Evolutionary conservation across 192 early-diverging fungal species (phyloP), one percentile per base, ranked within the genome.

Genomic region (Powellomyces hirtus): DNA sequence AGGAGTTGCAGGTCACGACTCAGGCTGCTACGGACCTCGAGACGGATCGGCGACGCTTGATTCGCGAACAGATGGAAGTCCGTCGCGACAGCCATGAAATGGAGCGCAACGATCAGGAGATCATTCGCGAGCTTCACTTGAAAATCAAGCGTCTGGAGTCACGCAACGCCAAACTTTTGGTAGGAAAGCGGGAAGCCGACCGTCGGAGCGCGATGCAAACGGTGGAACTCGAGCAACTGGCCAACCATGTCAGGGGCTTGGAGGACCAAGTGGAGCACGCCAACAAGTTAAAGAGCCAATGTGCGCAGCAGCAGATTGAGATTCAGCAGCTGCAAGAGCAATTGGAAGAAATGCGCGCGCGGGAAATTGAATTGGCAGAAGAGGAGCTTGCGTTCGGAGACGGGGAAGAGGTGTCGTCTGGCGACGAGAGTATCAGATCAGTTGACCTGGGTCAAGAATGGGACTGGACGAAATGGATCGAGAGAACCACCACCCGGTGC

Each of bases 391-490:
- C 59, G 59, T 36, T 38, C 51, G 51, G 26, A 11, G 51, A 53
- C 51, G 13, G 8, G 51, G 26, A 10, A 18, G 57, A 59, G 52
- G 20, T 58, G 53, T 8, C 66, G 2, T 27, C 26, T 56, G 31
- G 14, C 34, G 13, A 49, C 36, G 16, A 40, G 46, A 20, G n/a
- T n/a, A n/a, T 22, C 38, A 6, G 45, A 66, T 27, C 34, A 65
- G 31, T 31, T 51, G 7, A n/a, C n/a, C n/a, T 35, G n/a, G n/a
- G n/a, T n/a, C n/a, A 55, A 3, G 58, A 62, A 8, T 80, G 78
- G 78, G 75, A 80, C 33, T 77, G 74, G 75, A 72, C 58, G 33
- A 51, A 59, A 29, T 79, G 78, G 78, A 11, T 79, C 31, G 67
- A 76, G 45, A 53, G 69, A 1, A 68, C 72, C n/a, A 36, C 59